Conservation (phyloP, 371 early-diverging fungal genomes). For the Saksenaea oblongispora region DNA sequence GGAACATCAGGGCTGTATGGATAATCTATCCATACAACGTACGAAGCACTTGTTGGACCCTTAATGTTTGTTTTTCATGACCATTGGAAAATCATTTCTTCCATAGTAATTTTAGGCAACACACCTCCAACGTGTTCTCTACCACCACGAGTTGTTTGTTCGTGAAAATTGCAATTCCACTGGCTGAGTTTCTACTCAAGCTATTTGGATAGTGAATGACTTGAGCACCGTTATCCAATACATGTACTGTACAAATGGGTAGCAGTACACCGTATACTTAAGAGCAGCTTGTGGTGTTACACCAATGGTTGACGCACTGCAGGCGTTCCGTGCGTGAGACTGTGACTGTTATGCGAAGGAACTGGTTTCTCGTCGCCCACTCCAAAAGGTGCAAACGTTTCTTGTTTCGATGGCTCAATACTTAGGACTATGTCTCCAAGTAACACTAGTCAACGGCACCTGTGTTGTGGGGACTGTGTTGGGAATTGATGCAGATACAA, state of each 20-base stretch:
- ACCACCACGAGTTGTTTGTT: too few species aligned
- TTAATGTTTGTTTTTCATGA: too few species aligned
- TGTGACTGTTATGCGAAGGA: background rate
- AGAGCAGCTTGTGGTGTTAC: background rate
- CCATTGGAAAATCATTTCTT: too few species aligned
- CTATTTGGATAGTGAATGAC: too few species aligned
- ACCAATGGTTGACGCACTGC: background rate
- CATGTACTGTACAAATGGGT: background rate
- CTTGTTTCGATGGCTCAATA: constrained; percentile 22
- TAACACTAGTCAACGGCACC: constrained; percentile 13
- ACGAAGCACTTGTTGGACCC: too few species aligned
- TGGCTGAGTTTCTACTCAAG: too few species aligned
- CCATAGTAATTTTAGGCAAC: too few species aligned
- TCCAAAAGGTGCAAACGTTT: background rate
- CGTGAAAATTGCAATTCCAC: too few species aligned
- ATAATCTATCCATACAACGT: too few species aligned
- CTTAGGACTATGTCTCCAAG: constrained; percentile 15
- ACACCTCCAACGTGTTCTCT: too few species aligned
- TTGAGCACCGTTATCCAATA: too few species aligned
- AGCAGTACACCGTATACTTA: background rate
- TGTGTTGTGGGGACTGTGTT: constrained; percentile 17
- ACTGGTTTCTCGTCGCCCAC: background rate
- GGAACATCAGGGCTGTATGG: too few species aligned
- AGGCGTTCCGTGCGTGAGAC: background rate
- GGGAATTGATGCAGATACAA: constrained; percentile 14